Base-by-base conservation (phyloP, 139 green algal species). In the Chlamydomonas sp. region DNA sequence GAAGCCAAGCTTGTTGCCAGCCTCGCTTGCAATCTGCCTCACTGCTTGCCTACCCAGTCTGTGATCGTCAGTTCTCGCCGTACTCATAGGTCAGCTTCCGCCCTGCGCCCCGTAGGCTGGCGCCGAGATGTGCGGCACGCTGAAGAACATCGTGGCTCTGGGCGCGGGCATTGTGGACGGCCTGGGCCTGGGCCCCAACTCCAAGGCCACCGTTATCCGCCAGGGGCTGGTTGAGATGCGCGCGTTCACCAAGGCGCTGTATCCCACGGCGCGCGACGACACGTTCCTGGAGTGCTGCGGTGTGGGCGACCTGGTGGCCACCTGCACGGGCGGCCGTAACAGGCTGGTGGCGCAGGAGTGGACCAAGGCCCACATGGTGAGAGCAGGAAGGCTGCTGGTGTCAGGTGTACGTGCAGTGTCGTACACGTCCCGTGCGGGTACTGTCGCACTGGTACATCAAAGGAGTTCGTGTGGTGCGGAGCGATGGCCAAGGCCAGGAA, bases 121-220 rank as follows among this genome's bases (percentile, higher is more conserved):
- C 72, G 16, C 76, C n/a, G 76, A 72, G 17, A 84, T 84, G 84
- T 89, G 88, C 80, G 95, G 95, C 63, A 97, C 94, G 0, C 90
- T 97, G 17, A 97, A 97, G 81, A 97, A 97, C 88, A 91, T 97
- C 5, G 94, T 97, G 61, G 95, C 95, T 1, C 78, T 97, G 67
- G 94, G 82, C 0, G 94, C 92, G 0, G 95, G 95, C 77, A 92
- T 97, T 57, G 88, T 94, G 16, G 94, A 96, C 74, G 95, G 95
- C 9, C 84, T 96, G 68, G 95, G 89, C 17, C 61, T 88, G 75
- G 95, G 93, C 0, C 73, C 89, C 57, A 97, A 97, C 90, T 93
- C 92, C 71, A 94, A 95, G 79, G 92, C 94, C 0, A 85, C 93
- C 12, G 92, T 97, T 79, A 93, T 97, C 17, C 66, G 9, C 66